A percentile compares a stretch with the other conserved stretches of the same genome.
phyloP scores from a whole-genome alignment of 2,329 filamentous ascomycete genomes.

The Cucurbitaria berberidis region DNA sequence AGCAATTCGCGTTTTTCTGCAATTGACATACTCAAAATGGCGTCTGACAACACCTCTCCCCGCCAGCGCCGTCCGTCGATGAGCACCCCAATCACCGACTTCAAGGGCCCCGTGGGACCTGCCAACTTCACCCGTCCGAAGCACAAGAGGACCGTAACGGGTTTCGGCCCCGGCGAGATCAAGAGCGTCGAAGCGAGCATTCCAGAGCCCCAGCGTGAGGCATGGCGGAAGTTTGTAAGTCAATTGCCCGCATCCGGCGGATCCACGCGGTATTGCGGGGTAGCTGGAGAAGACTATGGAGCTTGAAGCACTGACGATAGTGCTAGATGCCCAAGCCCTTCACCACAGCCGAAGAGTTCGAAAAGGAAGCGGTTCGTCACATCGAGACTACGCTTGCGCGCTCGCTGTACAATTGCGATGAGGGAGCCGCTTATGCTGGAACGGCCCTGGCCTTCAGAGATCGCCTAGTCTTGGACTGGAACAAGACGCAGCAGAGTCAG shows the following conservation, averaged over 20 bases:
- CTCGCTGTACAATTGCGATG: slow-evolving; percentile 98
- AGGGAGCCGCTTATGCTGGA: slow-evolving; percentile 87
- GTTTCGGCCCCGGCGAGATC: slow-evolving; percentile 88
- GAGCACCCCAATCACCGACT: slow-evolving; percentile 82
- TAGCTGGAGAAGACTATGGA: slow-evolving; percentile 13
- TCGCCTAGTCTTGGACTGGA: slow-evolving; percentile 93
- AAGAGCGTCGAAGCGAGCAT: slow-evolving; percentile 91
- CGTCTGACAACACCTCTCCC: slow-evolving; percentile 43
- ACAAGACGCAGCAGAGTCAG: slow-evolving; percentile 95
- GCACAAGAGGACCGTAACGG: slow-evolving; percentile 96
- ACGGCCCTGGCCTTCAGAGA: slow-evolving; percentile 92
- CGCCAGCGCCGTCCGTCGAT: slow-evolving; percentile 83
- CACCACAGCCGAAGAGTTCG: slow-evolving; percentile 79
- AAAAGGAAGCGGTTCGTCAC: slow-evolving; percentile 85
- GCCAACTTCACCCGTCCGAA: slow-evolving; percentile 87
- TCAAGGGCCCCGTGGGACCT: slow-evolving; percentile 81
- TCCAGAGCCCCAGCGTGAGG: slow-evolving; percentile 83
- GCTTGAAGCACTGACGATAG: slow-evolving; percentile 16
- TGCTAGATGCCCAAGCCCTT: slow-evolving; percentile 70
- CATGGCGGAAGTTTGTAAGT: slow-evolving; percentile 69
- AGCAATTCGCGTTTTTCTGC: slow-evolving; percentile 31
- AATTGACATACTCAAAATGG: slow-evolving; percentile 43
- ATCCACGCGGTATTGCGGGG: slow-evolving; percentile 18
- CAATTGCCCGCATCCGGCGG: slow-evolving; percentile 4
- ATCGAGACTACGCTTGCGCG: slow-evolving; percentile 96